These are phyloP conservation scores for Ambrosiella beaveri DNA, from an alignment of 2,329 filamentous ascomycete genomes.

Conservation along the genomic window DNA sequence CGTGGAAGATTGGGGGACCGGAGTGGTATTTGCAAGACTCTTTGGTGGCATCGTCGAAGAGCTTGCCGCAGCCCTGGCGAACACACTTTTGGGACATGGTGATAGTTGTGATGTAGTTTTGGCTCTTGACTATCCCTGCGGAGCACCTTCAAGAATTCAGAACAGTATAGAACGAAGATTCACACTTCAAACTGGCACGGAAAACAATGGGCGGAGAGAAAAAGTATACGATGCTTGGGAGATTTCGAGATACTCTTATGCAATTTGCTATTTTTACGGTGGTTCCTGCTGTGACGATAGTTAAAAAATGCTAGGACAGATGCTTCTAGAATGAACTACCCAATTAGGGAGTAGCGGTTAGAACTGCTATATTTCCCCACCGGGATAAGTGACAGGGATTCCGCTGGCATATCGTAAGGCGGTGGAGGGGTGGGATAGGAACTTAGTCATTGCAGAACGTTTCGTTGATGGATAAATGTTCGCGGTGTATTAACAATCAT, in stretches of 20 bases:
- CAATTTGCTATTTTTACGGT: background rate
- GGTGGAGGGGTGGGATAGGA: too few relatives aligned
- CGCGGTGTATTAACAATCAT: too few relatives aligned
- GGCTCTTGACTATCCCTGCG: background rate
- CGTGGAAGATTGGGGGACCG: conserved; percentile 85
- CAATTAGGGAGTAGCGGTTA: too few relatives aligned
- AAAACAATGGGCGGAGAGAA: background rate
- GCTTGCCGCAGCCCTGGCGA: conserved; percentile 88
- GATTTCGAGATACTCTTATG: background rate
- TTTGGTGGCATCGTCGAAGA: conserved; percentile 52
- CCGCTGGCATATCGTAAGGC: too few relatives aligned
- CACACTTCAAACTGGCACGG: background rate
- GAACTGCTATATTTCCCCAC: too few relatives aligned
- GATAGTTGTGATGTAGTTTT: background rate
- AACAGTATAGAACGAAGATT: background rate
- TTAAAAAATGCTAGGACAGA: background rate
- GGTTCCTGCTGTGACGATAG: background rate
- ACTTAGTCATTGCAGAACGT: too few relatives aligned
- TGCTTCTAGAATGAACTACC: background rate
- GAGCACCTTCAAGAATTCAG: too few relatives aligned
- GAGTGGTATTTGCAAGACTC: conserved; percentile 81
- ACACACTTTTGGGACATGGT: conserved; percentile 72
- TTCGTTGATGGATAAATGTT: too few relatives aligned
- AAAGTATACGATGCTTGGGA: background rate
- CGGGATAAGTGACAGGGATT: too few relatives aligned